These are phyloP conservation scores for Schizosaccharomyces cryophilus DNA, from an alignment of 805 yeast genomes.

Conservation along the genomic window DNA sequence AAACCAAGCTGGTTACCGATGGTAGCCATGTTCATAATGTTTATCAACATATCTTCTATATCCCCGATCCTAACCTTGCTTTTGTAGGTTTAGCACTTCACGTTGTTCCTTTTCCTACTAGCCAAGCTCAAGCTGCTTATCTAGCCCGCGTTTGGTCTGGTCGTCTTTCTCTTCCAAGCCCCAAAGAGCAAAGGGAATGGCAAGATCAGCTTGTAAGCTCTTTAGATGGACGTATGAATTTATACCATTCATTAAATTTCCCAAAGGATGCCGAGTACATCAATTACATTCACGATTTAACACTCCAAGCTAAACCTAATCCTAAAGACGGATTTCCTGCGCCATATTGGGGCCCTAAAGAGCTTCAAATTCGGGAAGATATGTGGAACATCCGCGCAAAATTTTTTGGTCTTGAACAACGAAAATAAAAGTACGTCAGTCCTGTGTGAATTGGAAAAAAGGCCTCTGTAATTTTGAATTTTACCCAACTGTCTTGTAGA, in stretches of 20 bases:
- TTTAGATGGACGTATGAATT: neutral
- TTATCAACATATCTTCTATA: constrained; percentile 35
- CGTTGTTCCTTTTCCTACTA: constrained; percentile 4
- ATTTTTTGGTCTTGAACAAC: neutral
- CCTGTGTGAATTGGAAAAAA: too few relatives aligned
- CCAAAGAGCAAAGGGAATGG: neutral
- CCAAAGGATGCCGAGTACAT: constrained; percentile 1
- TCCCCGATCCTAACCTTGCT: constrained; percentile 37
- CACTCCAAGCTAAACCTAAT: neutral
- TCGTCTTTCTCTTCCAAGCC: constrained; percentile 25
- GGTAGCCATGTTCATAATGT: constrained; percentile 27
- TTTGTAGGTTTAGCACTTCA: constrained; percentile 24
- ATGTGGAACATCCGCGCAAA: neutral
- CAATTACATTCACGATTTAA: neutral
- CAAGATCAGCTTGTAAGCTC: neutral
- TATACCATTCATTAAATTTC: neutral
- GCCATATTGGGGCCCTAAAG: neutral
- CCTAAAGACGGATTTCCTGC: neutral
- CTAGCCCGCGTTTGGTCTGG: constrained; percentile 39
- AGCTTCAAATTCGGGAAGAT: neutral
- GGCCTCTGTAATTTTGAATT: too few relatives aligned
- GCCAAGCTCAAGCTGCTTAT: constrained; percentile 37
- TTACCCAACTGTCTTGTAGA: too few relatives aligned
- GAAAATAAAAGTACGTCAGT: neutral
- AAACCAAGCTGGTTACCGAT: constrained; percentile 16